Conservation (phyloP, 2,329 filamentous ascomycete species). For the Hymenoscyphus fraxineus region DNA sequence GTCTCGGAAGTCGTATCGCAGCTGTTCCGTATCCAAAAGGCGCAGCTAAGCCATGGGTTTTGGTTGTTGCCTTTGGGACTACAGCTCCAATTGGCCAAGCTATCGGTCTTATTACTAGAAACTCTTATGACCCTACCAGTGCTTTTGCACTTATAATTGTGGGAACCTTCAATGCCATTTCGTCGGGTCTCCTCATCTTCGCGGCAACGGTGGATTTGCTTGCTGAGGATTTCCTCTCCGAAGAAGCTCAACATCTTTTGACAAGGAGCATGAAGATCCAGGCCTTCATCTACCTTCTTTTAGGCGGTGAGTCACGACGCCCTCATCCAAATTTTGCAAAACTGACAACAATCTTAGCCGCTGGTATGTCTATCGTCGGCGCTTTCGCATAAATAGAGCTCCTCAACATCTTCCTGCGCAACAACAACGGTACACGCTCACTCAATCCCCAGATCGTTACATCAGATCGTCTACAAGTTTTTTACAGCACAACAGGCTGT, state of each 20-base stretch:
- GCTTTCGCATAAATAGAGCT: conserved; percentile 12
- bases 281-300: conserved; percentile 16
- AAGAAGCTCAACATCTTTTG: conserved; percentile 56
- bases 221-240: conserved; percentile 74
- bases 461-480: neutral
- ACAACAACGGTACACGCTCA: neutral
- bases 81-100: conserved; percentile 78
- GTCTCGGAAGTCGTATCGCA: conserved; percentile 67
- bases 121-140: conserved; percentile 71
- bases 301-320: conserved; percentile 12
- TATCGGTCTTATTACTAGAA: conserved; percentile 70
- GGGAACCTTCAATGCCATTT: conserved; percentile 82
- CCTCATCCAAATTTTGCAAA: neutral
- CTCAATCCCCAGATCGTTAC: neutral
- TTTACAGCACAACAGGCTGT: neutral
- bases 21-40: conserved; percentile 19
- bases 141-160: conserved; percentile 73
- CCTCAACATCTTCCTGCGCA: neutral
- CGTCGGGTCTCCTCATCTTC: conserved; percentile 72
- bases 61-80: conserved; percentile 18
- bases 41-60: conserved; percentile 18
- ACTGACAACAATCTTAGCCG: conserved; percentile 1
- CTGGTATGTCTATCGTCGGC: conserved; percentile 16
- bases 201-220: conserved; percentile 76
- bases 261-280: conserved; percentile 43